Conservation (phyloP, 768 basidiomycete genomes). For the Rhodotorula sphaerocarpa region DNA sequence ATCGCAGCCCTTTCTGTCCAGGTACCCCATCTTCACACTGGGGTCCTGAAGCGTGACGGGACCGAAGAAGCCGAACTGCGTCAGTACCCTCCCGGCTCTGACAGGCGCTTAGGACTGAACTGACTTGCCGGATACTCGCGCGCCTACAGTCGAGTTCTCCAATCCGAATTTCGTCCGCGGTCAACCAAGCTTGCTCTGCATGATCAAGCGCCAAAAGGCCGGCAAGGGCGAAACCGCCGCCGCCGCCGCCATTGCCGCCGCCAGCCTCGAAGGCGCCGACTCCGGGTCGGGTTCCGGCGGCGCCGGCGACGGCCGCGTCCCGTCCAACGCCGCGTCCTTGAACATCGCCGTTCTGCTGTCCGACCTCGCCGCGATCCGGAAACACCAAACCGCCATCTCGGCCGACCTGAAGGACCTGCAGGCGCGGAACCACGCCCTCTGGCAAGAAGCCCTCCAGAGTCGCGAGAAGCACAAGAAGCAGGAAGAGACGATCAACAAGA, state of each 20-base stretch:
- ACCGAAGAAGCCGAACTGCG: slow-evolving; percentile 61
- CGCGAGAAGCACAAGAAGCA: slow-evolving; percentile 79
- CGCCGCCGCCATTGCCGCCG: slow-evolving; percentile 1
- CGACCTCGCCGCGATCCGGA: slow-evolving; percentile 76
- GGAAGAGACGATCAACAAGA: slow-evolving; percentile 90
- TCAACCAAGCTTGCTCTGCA: slow-evolving; percentile 75
- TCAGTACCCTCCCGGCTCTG: not conserved
- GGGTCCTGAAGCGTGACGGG: slow-evolving; percentile 72
- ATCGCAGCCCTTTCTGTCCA: not conserved
- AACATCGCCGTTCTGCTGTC: slow-evolving; percentile 67
- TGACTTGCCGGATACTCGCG: not conserved
- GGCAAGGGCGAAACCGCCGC: slow-evolving; percentile 35
- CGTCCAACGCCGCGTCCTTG: slow-evolving; percentile 11
- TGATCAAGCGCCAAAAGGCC: slow-evolving; percentile 77
- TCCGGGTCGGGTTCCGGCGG: slow-evolving; percentile 19
- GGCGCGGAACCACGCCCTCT: slow-evolving; percentile 75
- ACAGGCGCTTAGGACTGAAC: not conserved
- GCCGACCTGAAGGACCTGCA: slow-evolving; percentile 81
- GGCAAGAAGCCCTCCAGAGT: slow-evolving; percentile 77
- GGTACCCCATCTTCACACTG: slow-evolving; percentile 86
- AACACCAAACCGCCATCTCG: slow-evolving; percentile 86
- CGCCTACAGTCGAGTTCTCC: slow-evolving; percentile 60
- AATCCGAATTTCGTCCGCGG: slow-evolving; percentile 63
- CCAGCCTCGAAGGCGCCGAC: not conserved
- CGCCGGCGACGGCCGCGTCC: slow-evolving; percentile 1